Conservation (phyloP, 2,329 filamentous ascomycete species). For the Fusarium sterilihyphosum region DNA sequence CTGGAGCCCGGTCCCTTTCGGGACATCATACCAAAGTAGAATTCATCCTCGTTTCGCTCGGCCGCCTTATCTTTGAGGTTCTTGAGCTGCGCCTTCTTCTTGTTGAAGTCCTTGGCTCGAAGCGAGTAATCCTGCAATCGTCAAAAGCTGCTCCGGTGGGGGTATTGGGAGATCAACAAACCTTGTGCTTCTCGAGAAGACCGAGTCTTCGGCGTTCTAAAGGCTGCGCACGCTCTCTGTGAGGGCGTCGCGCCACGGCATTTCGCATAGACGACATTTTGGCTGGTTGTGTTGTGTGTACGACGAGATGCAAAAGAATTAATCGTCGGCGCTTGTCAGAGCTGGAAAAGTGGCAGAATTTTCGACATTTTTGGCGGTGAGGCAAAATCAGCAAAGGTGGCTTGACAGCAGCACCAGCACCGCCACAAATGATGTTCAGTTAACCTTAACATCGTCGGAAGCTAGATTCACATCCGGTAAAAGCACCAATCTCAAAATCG, state of each 20-base stretch:
- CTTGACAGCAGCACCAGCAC: neutral
- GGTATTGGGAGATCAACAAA: conserved; percentile 44
- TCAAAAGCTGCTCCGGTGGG: conserved; percentile 22
- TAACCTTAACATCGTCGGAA: conserved; percentile 10
- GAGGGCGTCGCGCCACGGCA: conserved; percentile 80
- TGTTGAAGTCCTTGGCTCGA: conserved; percentile 72
- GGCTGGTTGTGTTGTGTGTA: neutral
- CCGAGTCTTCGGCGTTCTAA: conserved; percentile 85
- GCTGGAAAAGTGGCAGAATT: conserved; percentile 47
- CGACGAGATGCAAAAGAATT: conserved; percentile 13
- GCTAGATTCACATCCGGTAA: conserved; percentile 6
- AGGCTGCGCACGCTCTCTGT: conserved; percentile 90
- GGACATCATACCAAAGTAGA: conserved; percentile 76
- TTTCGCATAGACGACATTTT: conserved; percentile 69
- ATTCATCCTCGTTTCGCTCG: conserved; percentile 77
- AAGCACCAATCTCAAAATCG: neutral
- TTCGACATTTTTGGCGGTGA: conserved; percentile 52
- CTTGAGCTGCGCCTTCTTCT: conserved; percentile 70
- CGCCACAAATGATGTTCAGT: conserved; percentile 26
- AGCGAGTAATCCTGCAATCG: conserved; percentile 67
- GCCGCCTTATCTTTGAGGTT: conserved; percentile 69
- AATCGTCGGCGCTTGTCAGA: conserved; percentile 1
- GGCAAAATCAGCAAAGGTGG: conserved; percentile 20
- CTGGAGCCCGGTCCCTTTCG: conserved; percentile 64
- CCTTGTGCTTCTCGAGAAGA: conserved; percentile 95